Evolutionary conservation across 192 early-diverging fungal species (phyloP).

Genomic region (Phlyctochytrium planicorne): DNA sequence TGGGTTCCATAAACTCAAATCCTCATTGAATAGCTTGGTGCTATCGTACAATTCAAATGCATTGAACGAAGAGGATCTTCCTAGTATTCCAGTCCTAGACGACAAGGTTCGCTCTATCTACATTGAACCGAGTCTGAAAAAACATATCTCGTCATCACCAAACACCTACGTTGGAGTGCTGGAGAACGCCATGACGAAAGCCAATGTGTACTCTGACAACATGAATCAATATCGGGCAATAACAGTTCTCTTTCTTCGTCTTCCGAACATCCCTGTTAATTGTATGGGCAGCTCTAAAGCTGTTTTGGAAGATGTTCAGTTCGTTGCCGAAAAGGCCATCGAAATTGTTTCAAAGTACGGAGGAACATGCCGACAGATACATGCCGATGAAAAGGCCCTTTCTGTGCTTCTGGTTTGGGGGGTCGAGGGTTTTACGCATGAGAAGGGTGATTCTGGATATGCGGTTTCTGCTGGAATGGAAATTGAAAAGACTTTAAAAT

Average conservation of each 20-base stretch:
- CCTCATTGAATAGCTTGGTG: no score
- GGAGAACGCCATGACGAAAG: background rate
- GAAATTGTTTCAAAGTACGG: slow-evolving; percentile 12
- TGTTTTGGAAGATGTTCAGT: background rate
- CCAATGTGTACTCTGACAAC: no score
- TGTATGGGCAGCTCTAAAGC: no score
- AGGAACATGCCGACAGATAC: slow-evolving; percentile 30
- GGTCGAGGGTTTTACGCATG: slow-evolving; percentile 37
- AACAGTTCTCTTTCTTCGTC: background rate
- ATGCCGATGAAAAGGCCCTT: slow-evolving; percentile 38
- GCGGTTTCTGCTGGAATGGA: slow-evolving; percentile 19
- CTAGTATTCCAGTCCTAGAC: no score
- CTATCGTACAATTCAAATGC: no score
- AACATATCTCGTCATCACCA: no score
- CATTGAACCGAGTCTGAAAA: background rate
- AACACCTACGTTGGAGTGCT: no score
- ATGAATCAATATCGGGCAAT: background rate
- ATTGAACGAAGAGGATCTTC: no score
- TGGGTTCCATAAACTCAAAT: no score
- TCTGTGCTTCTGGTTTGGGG: slow-evolving; percentile 39
- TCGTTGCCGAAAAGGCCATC: background rate
- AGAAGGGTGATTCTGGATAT: slow-evolving; percentile 24
- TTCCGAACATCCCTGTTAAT: no score
- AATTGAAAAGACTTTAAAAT: background rate
- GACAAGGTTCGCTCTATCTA: no score